Conservation (phyloP, 345 rosid species). For the Mangifera indica region DNA sequence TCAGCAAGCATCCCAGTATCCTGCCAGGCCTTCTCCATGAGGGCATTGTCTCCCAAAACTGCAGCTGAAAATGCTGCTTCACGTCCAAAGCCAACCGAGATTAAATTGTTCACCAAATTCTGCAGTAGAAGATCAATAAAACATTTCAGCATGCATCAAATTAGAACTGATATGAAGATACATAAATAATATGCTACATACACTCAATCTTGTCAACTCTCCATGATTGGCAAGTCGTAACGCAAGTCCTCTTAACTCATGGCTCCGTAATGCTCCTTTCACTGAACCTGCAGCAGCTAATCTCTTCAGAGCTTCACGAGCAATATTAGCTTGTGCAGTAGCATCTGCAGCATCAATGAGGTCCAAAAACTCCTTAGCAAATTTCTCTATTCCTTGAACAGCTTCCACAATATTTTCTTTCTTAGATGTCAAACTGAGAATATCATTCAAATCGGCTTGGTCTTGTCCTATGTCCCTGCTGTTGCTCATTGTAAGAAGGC, state of each 20-base stretch:
- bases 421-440: constrained; percentile 73
- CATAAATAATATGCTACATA: constrained; percentile 35
- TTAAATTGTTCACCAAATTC: constrained; percentile 84
- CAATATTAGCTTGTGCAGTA: constrained; percentile 86
- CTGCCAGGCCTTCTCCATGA: constrained; percentile 99
- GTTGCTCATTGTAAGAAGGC: constrained; percentile 95
- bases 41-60: constrained; percentile 89
- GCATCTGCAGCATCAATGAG: constrained; percentile 99
- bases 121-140: constrained; percentile 26
- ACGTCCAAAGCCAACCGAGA: constrained; percentile 85
- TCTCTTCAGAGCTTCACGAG: constrained; percentile 94
- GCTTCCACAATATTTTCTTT: constrained; percentile 93
- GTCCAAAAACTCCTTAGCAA: constrained; percentile 89
- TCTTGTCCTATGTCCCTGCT: constrained; percentile 93
- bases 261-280: constrained; percentile 90
- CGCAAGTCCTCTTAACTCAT: constrained; percentile 89
- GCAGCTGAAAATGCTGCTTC: constrained; percentile 98
- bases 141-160: constrained; percentile 1
- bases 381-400: constrained; percentile 90
- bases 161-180: constrained; percentile 5
- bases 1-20: constrained; percentile 99
- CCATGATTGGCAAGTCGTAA: constrained; percentile 98
- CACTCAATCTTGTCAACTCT: constrained; percentile 81
- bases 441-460: constrained; percentile 73
- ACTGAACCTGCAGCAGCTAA: constrained; percentile 94